Evolutionary conservation across 2,329 filamentous ascomycete species (phyloP).

Genomic region (Neonectria magnoliae): DNA sequence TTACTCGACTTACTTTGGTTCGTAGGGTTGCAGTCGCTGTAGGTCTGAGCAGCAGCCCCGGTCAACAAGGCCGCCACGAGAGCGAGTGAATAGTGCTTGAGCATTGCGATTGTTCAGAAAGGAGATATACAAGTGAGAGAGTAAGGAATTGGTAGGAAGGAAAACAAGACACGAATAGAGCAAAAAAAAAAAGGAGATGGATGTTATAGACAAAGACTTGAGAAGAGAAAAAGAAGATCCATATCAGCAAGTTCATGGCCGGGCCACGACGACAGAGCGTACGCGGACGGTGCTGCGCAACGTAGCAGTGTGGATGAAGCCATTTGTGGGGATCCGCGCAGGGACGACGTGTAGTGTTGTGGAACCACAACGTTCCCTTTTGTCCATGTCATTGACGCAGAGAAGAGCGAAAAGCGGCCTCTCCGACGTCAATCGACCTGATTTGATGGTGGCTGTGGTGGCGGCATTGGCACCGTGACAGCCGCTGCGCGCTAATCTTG

Average conservation of each 20-base stretch:
- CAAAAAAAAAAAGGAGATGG: neutral
- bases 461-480: neutral
- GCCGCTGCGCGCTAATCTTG: slow-evolving; percentile 1
- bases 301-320: slow-evolving; percentile 18
- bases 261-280: neutral
- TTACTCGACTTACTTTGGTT: slow-evolving; percentile 27
- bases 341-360: slow-evolving; percentile 7
- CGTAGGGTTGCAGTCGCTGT: slow-evolving; percentile 35
- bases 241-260: neutral
- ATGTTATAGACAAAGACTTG: neutral
- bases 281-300: slow-evolving; percentile 20
- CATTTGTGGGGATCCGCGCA: slow-evolving; percentile 17
- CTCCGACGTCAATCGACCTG: slow-evolving; percentile 3
- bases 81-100: slow-evolving; percentile 16
- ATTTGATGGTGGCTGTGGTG: neutral
- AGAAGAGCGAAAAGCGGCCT: neutral
- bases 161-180: neutral
- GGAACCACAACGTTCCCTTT: slow-evolving; percentile 12
- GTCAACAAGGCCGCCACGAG: slow-evolving; percentile 18
- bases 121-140: neutral
- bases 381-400: neutral
- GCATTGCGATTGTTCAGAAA: slow-evolving; percentile 1
- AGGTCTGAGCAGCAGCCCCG: slow-evolving; percentile 18
- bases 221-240: neutral
- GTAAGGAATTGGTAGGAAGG: neutral